A percentile compares a stretch with the other conserved stretches of the same genome.
These are phyloP conservation scores for Diaporthe citriasiana DNA, from an alignment of 2,329 filamentous ascomycete genomes.

Conservation along the genomic window DNA sequence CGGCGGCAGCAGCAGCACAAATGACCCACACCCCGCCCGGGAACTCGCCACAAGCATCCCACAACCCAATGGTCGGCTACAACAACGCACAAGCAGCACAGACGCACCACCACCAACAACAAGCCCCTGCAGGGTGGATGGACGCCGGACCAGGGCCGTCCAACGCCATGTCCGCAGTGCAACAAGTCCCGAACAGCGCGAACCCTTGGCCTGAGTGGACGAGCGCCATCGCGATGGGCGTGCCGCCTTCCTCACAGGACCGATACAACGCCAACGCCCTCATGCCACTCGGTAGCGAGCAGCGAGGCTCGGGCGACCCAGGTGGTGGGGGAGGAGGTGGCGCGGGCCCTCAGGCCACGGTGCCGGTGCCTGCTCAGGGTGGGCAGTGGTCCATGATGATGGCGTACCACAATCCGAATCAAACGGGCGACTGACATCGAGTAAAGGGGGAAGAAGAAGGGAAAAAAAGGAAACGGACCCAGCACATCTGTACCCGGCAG, in stretches of 20 bases:
- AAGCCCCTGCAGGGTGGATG: conserved; percentile 35
- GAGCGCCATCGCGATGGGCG: conserved; percentile 61
- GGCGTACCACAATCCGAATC: conserved; percentile 32
- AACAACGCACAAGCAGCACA: conserved; percentile 54
- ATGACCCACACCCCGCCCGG: conserved; percentile 43
- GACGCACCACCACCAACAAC: conserved; percentile 43
- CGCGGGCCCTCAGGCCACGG: neutral
- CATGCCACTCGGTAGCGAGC: conserved; percentile 59
- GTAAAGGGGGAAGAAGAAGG: neutral
- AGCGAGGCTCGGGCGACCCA: conserved; percentile 35
- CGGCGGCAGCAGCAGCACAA: conserved; percentile 38
- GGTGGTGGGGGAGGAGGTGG: conserved; percentile 20
- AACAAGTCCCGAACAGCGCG: conserved; percentile 46
- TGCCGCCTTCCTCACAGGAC: conserved; percentile 59
- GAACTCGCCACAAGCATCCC: conserved; percentile 41
- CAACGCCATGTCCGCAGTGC: conserved; percentile 40
- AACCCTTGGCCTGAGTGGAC: conserved; percentile 71
- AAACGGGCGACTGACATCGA: neutral
- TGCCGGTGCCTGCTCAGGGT: neutral
- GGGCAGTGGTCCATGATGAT: conserved; percentile 41
- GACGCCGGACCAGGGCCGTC: neutral
- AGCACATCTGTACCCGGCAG: neutral
- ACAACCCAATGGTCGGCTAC: conserved; percentile 57
- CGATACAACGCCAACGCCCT: conserved; percentile 64
- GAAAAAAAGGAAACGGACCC: neutral